Percentiles rank a stretch among this genome's conserved stretches.
phyloP scores from a whole-genome alignment of 768 basidiomycete genomes.

The Phlebiopsis gigantea region DNA sequence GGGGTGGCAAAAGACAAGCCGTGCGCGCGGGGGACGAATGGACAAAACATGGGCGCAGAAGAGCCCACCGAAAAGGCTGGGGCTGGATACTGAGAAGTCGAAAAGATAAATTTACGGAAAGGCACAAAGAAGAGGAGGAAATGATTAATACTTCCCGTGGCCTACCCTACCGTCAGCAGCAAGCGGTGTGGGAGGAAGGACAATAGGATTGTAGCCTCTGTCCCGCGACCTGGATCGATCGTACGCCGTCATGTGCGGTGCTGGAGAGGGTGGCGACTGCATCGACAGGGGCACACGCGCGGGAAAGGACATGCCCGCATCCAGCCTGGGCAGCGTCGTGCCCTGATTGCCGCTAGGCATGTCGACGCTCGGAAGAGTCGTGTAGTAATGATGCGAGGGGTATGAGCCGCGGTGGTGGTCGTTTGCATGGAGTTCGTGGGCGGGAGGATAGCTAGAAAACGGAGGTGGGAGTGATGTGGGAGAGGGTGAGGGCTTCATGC shows the following conservation, averaged over 20 bases:
- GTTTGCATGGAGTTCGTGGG: too few species aligned
- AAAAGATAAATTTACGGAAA: not conserved
- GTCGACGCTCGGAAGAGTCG: constrained; percentile 17
- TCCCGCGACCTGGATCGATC: constrained; percentile 31
- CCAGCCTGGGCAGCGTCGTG: constrained; percentile 17
- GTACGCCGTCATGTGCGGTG: constrained; percentile 35
- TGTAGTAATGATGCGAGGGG: constrained; percentile 16
- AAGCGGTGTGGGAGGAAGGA: constrained; percentile 36
- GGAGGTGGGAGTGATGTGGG: constrained; percentile 20
- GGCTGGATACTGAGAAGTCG: not conserved
- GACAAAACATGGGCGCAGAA: not conserved
- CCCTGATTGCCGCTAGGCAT: constrained; percentile 11
- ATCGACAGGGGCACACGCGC: constrained; percentile 20
- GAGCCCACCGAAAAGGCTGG: not conserved
- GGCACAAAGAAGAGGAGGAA: not conserved
- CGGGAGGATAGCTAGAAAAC: constrained; percentile 53
- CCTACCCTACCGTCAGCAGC: constrained; percentile 35
- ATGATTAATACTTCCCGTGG: constrained; percentile 9
- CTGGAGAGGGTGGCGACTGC: constrained; percentile 31
- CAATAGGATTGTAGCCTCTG: constrained; percentile 43
- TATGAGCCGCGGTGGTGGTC: too few species aligned
- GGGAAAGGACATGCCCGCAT: constrained; percentile 17
- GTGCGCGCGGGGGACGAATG: not conserved
- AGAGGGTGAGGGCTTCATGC: constrained; percentile 18
- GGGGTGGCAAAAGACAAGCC: not conserved